Evolutionary conservation across 768 basidiomycete species (phyloP).

Genomic region (Boletellus ananas): DNA sequence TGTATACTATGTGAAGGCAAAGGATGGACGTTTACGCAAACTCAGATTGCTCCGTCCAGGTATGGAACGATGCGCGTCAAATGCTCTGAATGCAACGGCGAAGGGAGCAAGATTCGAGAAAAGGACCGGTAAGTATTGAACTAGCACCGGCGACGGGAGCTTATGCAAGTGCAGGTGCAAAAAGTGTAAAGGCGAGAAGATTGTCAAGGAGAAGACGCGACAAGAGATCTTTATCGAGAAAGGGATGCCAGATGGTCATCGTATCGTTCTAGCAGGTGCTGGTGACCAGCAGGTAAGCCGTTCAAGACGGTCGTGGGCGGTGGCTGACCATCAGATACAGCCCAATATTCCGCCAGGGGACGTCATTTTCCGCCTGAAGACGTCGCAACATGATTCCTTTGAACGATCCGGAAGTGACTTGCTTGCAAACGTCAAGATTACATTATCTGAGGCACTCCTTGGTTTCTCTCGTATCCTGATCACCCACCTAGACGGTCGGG

Average conservation of each 20-base stretch:
- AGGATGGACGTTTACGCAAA: slow-evolving; percentile 65
- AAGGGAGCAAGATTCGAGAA: slow-evolving; percentile 69
- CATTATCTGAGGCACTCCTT: slow-evolving; percentile 88
- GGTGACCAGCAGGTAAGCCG: slow-evolving; percentile 79
- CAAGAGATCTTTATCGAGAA: slow-evolving; percentile 84
- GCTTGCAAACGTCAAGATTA: slow-evolving; percentile 75
- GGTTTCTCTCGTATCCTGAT: slow-evolving; percentile 92
- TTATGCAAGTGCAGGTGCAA: slow-evolving; percentile 63
- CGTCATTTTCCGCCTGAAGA: slow-evolving; percentile 78
- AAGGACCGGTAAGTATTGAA: slow-evolving; percentile 65
- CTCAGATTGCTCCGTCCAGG: slow-evolving; percentile 46
- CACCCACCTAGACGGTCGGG: slow-evolving; percentile 90
- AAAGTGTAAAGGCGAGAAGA: slow-evolving; percentile 88
- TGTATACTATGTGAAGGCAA: slow-evolving; percentile 83
- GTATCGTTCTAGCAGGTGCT: slow-evolving; percentile 86
- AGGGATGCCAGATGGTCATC: slow-evolving; percentile 79
- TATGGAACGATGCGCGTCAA: slow-evolving; percentile 49
- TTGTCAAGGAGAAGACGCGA: slow-evolving; percentile 82
- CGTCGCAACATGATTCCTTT: slow-evolving; percentile 70
- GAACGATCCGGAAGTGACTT: slow-evolving; percentile 81
- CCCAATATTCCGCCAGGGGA: slow-evolving; percentile 87
- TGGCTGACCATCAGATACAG: slow-evolving; percentile 39
- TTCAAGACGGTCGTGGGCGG: neutral
- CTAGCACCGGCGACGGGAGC: neutral
- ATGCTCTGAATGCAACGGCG: slow-evolving; percentile 69